phyloP scores from a whole-genome alignment of 2,329 filamentous ascomycete genomes.

The Mycosphaerella sp. region DNA sequence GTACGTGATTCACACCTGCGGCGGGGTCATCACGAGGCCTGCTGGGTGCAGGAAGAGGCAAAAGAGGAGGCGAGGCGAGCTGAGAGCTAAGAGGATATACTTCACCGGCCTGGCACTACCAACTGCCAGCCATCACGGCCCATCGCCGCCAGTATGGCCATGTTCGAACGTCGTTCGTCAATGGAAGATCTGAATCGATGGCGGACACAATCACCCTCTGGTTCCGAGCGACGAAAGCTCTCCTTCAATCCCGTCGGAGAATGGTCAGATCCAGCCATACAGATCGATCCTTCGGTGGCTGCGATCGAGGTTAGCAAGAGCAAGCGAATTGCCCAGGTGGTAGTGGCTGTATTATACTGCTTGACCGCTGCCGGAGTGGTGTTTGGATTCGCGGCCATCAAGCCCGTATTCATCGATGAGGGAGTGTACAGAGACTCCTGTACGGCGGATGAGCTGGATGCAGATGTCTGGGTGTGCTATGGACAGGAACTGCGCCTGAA shows the following conservation, averaged over 20 bases:
- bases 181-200: slow-evolving; percentile 26
- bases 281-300: slow-evolving; percentile 38
- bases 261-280: slow-evolving; percentile 38
- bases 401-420: slow-evolving; percentile 69
- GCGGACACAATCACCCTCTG: slow-evolving; percentile 30
- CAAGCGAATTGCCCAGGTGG: slow-evolving; percentile 60
- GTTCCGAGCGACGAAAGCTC: slow-evolving; percentile 43
- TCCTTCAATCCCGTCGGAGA: slow-evolving; percentile 46
- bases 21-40: not conserved
- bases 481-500: slow-evolving; percentile 62
- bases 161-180: slow-evolving; percentile 27
- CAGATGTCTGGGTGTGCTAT: slow-evolving; percentile 50
- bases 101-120: no score
- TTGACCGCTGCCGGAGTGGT: slow-evolving; percentile 72
- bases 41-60: not conserved
- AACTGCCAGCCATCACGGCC: no score
- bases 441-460: slow-evolving; percentile 46
- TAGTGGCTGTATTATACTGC: slow-evolving; percentile 63
- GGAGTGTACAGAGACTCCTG: slow-evolving; percentile 65
- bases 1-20: not conserved
- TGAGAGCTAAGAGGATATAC: no score
- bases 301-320: slow-evolving; percentile 52
- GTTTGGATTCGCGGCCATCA: slow-evolving; percentile 80
- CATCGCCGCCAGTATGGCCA: slow-evolving; percentile 16
- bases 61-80: not conserved